These are phyloP conservation scores for Trichoderma brevicompactum DNA, from an alignment of 2,329 filamentous ascomycete genomes.

Conservation along the genomic window DNA sequence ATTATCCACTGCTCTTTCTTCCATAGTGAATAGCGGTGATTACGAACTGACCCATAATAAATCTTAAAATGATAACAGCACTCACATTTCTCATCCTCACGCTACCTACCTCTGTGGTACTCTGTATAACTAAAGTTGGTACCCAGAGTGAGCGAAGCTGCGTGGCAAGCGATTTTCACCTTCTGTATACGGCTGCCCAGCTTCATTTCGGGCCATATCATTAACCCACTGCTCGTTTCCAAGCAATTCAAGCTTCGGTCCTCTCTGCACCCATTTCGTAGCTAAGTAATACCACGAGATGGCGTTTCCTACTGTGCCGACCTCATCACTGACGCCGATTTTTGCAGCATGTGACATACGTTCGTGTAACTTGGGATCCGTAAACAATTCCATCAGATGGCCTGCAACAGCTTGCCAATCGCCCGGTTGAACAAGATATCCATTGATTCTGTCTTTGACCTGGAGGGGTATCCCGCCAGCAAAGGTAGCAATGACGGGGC, in stretches of 20 bases:
- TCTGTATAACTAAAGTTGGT: not conserved
- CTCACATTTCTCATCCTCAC: too few species aligned
- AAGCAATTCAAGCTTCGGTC: constrained; percentile 8
- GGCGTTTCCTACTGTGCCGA: constrained; percentile 79
- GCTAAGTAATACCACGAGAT: constrained; percentile 79
- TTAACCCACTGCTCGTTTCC: constrained; percentile 30
- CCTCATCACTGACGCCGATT: constrained; percentile 75
- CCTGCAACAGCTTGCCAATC: constrained; percentile 72
- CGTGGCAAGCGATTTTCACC: constrained; percentile 61
- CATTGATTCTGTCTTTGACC: constrained; percentile 71
- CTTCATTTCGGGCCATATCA: constrained; percentile 49
- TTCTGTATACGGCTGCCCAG: constrained; percentile 60
- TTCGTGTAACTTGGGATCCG: constrained; percentile 65
- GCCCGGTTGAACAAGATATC: constrained; percentile 73
- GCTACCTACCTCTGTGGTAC: not conserved
- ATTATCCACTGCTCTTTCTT: too few species aligned
- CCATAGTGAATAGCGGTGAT: too few species aligned
- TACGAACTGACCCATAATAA: too few species aligned
- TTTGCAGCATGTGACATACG: constrained; percentile 68
- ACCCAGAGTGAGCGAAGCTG: not conserved
- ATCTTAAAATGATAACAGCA: too few species aligned
- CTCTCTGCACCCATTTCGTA: constrained; percentile 53
- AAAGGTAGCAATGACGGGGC: constrained; percentile 74
- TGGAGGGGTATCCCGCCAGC: constrained; percentile 83
- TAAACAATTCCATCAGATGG: constrained; percentile 69